Evolutionary conservation across 805 yeast species (phyloP).

Genomic region (Kluyveromyces aestuarii): DNA sequence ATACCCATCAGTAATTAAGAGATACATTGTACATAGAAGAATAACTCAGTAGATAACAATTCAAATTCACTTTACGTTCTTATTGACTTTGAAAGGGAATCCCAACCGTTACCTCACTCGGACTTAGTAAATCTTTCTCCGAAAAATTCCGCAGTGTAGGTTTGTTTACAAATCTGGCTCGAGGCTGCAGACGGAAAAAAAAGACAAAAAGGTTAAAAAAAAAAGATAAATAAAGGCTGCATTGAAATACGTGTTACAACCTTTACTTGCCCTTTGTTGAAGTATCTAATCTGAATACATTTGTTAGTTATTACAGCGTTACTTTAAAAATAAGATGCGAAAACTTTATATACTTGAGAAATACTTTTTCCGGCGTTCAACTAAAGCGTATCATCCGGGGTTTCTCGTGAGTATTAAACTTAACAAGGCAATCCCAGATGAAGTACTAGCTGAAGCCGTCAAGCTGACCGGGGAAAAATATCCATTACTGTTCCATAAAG

Average conservation of each 20-base stretch:
- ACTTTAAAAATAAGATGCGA: background rate
- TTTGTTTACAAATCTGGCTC: background rate
- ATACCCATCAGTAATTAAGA: background rate
- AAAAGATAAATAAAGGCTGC: background rate
- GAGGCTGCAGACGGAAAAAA: background rate
- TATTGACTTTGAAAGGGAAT: background rate
- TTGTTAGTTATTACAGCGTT: too few species aligned
- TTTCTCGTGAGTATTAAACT: background rate
- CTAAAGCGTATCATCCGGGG: background rate
- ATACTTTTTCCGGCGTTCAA: background rate
- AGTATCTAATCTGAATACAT: too few species aligned
- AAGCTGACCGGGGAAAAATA: background rate
- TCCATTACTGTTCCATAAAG: background rate
- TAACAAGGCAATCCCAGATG: conserved; percentile 3
- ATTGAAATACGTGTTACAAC: background rate
- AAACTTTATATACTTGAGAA: background rate
- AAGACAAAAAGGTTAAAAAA: background rate
- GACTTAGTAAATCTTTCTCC: background rate
- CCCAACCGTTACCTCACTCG: background rate
- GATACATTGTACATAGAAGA: background rate
- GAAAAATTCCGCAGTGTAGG: background rate
- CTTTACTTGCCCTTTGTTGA: background rate
- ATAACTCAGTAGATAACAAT: background rate
- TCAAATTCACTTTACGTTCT: background rate
- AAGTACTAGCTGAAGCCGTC: background rate